Conservation (phyloP, 805 yeast genomes). For the Saccharomycopsis sp. region DNA sequence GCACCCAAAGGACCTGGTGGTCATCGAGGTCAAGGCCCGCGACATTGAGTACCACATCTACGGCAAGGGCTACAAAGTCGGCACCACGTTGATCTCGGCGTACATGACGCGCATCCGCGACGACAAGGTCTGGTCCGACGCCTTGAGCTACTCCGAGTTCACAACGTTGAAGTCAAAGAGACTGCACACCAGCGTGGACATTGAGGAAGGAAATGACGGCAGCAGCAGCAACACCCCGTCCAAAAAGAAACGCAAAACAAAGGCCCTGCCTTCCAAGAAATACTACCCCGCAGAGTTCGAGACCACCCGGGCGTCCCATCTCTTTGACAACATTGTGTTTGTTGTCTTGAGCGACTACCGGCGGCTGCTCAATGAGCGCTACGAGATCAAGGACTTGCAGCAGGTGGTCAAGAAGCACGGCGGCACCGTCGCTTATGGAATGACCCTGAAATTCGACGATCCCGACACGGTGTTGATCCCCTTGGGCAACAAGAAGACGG, state of each 20-base stretch:
- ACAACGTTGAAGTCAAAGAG: constrained; percentile 6
- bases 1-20: constrained; percentile 65
- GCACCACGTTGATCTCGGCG: constrained; percentile 67
- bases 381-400: constrained; percentile 30
- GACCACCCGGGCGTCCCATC: constrained; percentile 3
- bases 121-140: constrained; percentile 55
- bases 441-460: constrained; percentile 46
- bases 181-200: no score
- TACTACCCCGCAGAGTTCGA: background rate
- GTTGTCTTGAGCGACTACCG: constrained; percentile 44
- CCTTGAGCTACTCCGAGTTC: constrained; percentile 50
- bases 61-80: constrained; percentile 44
- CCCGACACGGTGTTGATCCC: constrained; percentile 29
- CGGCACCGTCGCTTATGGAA: constrained; percentile 41
- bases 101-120: constrained; percentile 58
- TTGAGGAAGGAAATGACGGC: no score
- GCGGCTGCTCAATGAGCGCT: constrained; percentile 22
- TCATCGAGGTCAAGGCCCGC: constrained; percentile 76
- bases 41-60: constrained; percentile 46
- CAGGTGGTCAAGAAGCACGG: constrained; percentile 38
- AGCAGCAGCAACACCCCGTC: constrained; percentile 22
- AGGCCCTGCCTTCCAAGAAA: background rate
- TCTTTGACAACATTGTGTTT: constrained; percentile 42
- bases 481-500: constrained; percentile 33
- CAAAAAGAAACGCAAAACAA: constrained; percentile 25